phyloP scores from a whole-genome alignment of 2,329 filamentous ascomycete genomes.

The Triangularia setosa region DNA sequence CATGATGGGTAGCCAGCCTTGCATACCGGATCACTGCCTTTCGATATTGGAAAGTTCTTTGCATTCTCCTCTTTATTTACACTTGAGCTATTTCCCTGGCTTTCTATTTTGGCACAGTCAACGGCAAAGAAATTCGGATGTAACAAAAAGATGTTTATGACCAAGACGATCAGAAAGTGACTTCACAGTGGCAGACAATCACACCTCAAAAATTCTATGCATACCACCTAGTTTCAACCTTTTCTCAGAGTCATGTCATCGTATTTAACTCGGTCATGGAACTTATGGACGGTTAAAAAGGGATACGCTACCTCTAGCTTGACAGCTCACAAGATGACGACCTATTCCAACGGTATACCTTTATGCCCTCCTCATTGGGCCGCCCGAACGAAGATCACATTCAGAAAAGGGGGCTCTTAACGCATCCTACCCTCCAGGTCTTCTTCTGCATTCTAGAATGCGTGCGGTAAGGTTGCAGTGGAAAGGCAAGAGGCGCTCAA shows the following conservation, averaged over 20 bases:
- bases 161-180: background rate
- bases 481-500: background rate
- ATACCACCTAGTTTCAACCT: background rate
- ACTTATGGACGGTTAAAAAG: background rate
- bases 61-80: background rate
- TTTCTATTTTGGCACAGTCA: background rate
- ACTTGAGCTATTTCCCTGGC: background rate
- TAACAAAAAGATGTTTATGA: background rate
- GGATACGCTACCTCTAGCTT: background rate
- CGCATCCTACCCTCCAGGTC: background rate
- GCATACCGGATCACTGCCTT: background rate
- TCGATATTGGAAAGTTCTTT: background rate
- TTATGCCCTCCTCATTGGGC: conserved; percentile 7
- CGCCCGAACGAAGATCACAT: conserved; percentile 1
- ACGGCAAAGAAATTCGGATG: background rate
- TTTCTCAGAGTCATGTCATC: background rate
- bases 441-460: background rate
- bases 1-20: background rate
- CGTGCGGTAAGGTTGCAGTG: background rate
- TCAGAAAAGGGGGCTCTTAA: background rate
- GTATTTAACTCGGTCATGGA: background rate
- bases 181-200: background rate
- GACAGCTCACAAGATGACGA: conserved; percentile 13
- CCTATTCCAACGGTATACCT: conserved; percentile 9
- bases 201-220: background rate